A percentile compares a stretch with the other conserved stretches of the same genome.
Conservation (phyloP, 2,329 filamentous ascomycete genomes). For the Stromatinia cepivora region DNA sequence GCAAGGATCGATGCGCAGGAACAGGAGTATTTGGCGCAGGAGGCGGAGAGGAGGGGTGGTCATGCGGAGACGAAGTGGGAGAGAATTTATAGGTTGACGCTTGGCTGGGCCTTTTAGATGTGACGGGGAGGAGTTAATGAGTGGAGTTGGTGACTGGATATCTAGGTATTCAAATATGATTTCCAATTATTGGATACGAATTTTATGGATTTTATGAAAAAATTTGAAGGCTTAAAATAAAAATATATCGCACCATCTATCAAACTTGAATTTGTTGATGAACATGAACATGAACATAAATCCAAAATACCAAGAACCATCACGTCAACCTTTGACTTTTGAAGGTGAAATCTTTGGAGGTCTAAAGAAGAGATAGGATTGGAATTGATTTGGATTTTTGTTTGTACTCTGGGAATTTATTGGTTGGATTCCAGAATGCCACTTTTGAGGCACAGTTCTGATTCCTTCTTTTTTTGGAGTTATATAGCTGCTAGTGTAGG, state of each 20-base stretch:
- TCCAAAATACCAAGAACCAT: too few relatives aligned
- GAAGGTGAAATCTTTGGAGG: too few relatives aligned
- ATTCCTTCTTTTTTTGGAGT: too few relatives aligned
- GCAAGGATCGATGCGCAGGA: slow-evolving; percentile 62
- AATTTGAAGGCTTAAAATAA: not conserved
- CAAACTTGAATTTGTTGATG: too few relatives aligned
- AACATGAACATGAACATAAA: not conserved
- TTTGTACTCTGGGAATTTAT: too few relatives aligned
- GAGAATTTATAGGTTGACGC: slow-evolving; percentile 25
- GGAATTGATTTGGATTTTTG: too few relatives aligned
- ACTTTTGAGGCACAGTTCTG: too few relatives aligned
- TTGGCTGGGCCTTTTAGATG: slow-evolving; percentile 25
- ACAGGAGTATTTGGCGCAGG: slow-evolving; percentile 41
- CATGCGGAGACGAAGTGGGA: slow-evolving; percentile 25
- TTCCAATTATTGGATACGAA: not conserved
- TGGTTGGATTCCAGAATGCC: too few relatives aligned
- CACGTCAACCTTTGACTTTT: too few relatives aligned
- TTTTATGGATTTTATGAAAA: not conserved
- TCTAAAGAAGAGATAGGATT: too few relatives aligned
- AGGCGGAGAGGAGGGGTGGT: slow-evolving; percentile 28
- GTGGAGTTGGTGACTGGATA: not conserved
- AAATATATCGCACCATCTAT: not conserved
- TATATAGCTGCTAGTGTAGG: too few relatives aligned
- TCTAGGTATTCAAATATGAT: not conserved
- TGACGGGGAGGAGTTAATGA: not conserved